Evolutionary conservation across 768 basidiomycete genomes (phyloP), one percentile per base, ranked within the genome.

Genomic region (Russula olivacea): DNA sequence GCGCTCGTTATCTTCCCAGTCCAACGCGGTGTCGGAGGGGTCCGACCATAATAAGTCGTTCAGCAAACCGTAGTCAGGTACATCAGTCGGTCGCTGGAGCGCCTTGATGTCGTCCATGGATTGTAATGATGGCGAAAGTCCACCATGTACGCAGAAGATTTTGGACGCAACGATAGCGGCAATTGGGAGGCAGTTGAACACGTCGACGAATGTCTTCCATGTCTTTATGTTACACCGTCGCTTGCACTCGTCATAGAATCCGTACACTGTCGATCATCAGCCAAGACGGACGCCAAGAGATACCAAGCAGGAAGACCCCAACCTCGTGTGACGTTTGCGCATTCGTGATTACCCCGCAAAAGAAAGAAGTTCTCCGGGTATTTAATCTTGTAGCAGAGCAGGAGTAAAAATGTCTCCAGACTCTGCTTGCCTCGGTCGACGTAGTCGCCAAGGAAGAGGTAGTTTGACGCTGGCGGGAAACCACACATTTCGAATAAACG

Each of bases 241-340:
- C 78, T 99, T 99, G 81, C 97, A 99, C 77, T 99, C 97, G 77
- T 98, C 97, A 75, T 99, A 99, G 78, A 99, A 99, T 30, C 97
- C 97, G 71, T 99, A 99, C 23, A 98, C 97, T 98, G 72, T 38
- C 56, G 52, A 65, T 52, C 57, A 54, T 63, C 15, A 65, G 61
- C 38, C 41, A 55, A 45, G 49, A 50, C 53, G 52, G 32, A 61
- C 30, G 63, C 59, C 61, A 28, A 58, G 50, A 59, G 15, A 58
- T 21, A 32, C 15, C 10, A 49, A 51, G 43, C 11, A 15, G 17
- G 50, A 61, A 32, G 64, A 15, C 53, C 75, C 89, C 67, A 66
- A 94, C 95, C 96, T 86, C 97, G 81, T 59, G 97, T 99, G 58
- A 99, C 97, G 71, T 98, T 98, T 52, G 97, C 97, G 72, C 96